Evolutionary conservation across 2,329 filamentous ascomycete species (phyloP).

Genomic region (Nigrospora osmanthi): DNA sequence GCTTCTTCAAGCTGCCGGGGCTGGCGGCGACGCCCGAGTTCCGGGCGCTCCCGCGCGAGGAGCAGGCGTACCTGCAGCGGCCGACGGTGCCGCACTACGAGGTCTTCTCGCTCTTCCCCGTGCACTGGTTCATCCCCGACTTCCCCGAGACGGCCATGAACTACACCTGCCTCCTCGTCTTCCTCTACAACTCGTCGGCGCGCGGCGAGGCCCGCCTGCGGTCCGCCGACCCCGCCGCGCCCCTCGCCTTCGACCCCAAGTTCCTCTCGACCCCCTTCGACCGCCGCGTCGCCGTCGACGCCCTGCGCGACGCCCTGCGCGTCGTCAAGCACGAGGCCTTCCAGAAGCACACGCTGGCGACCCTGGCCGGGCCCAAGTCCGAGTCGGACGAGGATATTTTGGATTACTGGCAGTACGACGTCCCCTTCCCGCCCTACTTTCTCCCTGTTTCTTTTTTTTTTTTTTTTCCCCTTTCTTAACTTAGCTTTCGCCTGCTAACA

Average conservation of each 20-base stretch:
- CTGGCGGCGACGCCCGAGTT: conserved; percentile 38
- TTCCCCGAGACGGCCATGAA: conserved; percentile 25
- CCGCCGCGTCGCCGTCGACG: conserved; percentile 38
- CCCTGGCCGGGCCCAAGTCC: conserved; percentile 33
- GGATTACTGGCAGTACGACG: conserved; percentile 25
- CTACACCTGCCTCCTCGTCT: conserved; percentile 35
- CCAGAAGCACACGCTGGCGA: conserved; percentile 31
- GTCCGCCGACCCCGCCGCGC: conserved; percentile 40
- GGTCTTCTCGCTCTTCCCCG: conserved; percentile 36
- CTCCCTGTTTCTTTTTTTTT: too few species aligned
- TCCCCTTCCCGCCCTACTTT: too few species aligned
- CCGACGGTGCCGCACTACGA: conserved; percentile 51
- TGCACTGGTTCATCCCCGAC: conserved; percentile 32
- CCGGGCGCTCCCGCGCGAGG: conserved; percentile 32
- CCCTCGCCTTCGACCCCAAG: conserved; percentile 44
- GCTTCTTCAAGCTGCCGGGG: conserved; percentile 33
- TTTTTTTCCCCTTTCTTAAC: too few species aligned
- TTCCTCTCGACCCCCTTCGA: conserved; percentile 49
- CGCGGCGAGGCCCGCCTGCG: conserved; percentile 43
- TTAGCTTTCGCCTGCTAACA: too few species aligned
- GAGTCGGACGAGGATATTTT: conserved; percentile 46
- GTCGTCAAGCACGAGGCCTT: conserved; percentile 35
- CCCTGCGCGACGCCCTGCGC: conserved; percentile 31
- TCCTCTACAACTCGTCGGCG: conserved; percentile 46
- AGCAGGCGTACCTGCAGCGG: conserved; percentile 34